Percentiles rank a stretch among this genome's conserved stretches.
Conservation (phyloP, 73 alveolate species). For the Vitrella brassicaformis region DNA sequence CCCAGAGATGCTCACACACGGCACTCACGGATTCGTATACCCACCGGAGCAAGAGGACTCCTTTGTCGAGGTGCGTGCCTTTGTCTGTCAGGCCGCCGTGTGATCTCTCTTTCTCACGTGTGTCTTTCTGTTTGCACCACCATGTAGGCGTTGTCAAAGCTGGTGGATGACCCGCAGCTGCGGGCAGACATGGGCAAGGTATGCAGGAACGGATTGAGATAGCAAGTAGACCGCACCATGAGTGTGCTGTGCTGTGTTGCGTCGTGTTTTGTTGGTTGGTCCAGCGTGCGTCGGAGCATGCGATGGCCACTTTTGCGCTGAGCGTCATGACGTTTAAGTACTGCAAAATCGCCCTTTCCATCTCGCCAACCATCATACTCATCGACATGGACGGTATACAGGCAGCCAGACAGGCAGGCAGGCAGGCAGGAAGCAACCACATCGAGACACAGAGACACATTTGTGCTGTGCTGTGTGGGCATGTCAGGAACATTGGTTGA, state of each 20-base stretch:
- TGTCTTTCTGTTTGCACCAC: too few species aligned
- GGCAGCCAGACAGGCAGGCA: too few species aligned
- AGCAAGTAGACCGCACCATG: too few species aligned
- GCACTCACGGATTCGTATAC: neutral
- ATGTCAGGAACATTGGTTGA: neutral
- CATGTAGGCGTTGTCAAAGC: too few species aligned
- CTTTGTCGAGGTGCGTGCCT: too few species aligned
- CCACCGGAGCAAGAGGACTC: too few species aligned
- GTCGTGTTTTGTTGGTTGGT: too few species aligned
- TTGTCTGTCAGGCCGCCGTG: too few species aligned
- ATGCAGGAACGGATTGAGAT: neutral
- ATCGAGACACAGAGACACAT: neutral
- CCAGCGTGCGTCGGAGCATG: neutral
- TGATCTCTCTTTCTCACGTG: too few species aligned
- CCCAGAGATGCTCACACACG: constrained; percentile 2
- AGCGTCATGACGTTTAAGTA: neutral
- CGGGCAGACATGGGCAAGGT: neutral
- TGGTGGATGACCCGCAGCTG: neutral
- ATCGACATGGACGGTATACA: neutral
- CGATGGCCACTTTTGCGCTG: neutral
- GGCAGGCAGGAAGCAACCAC: neutral
- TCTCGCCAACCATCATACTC: neutral
- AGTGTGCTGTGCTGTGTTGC: too few species aligned
- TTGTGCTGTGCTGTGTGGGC: neutral
- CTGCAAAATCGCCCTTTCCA: neutral